These are phyloP conservation scores for Furcasterigmium furcatum DNA, from an alignment of 2,329 filamentous ascomycete species.

Conservation along the genomic window DNA sequence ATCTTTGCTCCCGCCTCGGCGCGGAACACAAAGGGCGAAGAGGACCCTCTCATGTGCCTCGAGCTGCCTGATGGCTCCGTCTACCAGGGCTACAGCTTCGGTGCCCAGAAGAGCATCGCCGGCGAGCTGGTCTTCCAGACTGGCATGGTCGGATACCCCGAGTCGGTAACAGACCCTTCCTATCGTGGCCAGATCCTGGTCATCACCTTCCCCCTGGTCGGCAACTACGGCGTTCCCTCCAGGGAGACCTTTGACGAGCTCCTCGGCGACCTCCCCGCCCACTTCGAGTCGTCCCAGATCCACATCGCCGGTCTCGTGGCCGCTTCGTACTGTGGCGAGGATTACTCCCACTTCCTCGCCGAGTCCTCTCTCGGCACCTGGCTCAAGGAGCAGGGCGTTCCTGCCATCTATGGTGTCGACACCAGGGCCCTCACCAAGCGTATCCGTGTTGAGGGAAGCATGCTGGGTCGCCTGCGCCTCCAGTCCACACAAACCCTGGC, in stretches of 20 bases:
- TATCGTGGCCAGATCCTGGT: slow-evolving; percentile 93
- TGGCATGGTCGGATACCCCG: slow-evolving; percentile 98
- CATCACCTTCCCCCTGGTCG: slow-evolving; percentile 91
- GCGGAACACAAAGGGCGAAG: slow-evolving; percentile 40
- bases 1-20: slow-evolving; percentile 57
- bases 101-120: slow-evolving; percentile 88
- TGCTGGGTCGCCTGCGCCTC: slow-evolving; percentile 87
- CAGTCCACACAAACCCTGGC: slow-evolving; percentile 50
- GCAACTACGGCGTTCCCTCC: slow-evolving; percentile 96
- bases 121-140: slow-evolving; percentile 99
- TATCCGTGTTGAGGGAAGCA: slow-evolving; percentile 90
- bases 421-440: slow-evolving; percentile 91
- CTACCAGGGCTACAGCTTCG: slow-evolving; percentile 95
- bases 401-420: slow-evolving; percentile 93
- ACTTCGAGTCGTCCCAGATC: slow-evolving; percentile 91
- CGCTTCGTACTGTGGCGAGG: slow-evolving; percentile 88
- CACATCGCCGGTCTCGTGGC: slow-evolving; percentile 91
- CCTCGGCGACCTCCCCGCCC: slow-evolving; percentile 78
- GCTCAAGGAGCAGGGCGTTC: slow-evolving; percentile 93
- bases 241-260: slow-evolving; percentile 81
- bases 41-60: slow-evolving; percentile 71
- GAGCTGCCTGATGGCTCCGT: slow-evolving; percentile 90
- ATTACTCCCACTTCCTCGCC: slow-evolving; percentile 93
- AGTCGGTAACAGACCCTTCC: slow-evolving; percentile 85
- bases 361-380: slow-evolving; percentile 87